Evolutionary conservation across 805 yeast genomes (phyloP), one percentile per base, ranked within the genome.

Genomic region (Kodamaea sagamina): DNA sequence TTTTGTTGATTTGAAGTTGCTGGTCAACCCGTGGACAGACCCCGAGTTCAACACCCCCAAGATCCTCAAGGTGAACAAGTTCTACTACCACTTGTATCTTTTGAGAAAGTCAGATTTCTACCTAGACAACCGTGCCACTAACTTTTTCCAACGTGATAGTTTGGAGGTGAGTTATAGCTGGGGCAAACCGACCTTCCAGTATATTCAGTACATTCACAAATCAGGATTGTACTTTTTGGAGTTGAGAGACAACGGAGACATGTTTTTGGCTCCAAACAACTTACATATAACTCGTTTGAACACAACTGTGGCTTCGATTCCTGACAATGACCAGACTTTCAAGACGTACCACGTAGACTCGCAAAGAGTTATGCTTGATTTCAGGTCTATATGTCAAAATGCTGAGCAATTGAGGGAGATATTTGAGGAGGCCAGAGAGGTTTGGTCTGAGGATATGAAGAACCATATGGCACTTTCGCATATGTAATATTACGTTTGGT

Each of bases 171-270:
- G 72, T 12, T 92, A 89, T 61, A 86, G 96, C 13, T 92, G 98
- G 98, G 98, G 98, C 2, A 78, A 74, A 44, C 95, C 96, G 1
- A 71, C 70, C 25, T 89, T 86, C 68, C 79, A 82, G 55, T 86
- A 79, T 61, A 89, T 88, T 1, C 99, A 93, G 62, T 95, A 86
- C 58, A 84, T 93, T 39, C 99, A 93, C 61, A 76, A 73, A 46
- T 81, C 95, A 0, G 99, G 99, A 2, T 82, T 87, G 1, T 88
- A 90, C 54, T 80, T 93, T 42, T 95, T 93, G 1, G 97, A 92
- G 62, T 71, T 92, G 24, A 71, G 90, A 50, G 87, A 81, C 29
- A 82, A 80, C 51, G 93, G 95, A 16, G 84, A 80, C 41, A 74
- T 89, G 49, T 82, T 86, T 53, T 65, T 90, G 56, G 95, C 95